These are phyloP conservation scores for Quercus parvula DNA, from an alignment of 306 rosid species.

Conservation along the genomic window DNA sequence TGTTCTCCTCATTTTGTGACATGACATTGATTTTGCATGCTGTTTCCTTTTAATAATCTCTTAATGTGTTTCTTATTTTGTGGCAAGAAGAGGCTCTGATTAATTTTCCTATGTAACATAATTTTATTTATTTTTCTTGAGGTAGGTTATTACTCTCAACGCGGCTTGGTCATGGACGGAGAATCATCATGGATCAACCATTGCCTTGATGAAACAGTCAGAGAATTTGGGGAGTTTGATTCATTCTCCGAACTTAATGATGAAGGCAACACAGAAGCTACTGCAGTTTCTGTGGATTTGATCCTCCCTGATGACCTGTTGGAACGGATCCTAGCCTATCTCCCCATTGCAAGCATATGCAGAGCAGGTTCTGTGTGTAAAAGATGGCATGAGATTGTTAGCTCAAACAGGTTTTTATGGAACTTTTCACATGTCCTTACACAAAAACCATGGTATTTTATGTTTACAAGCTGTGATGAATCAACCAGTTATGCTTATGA, in stretches of 20 bases:
- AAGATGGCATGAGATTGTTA: slow-evolving; percentile 75
- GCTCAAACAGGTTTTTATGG: slow-evolving; percentile 68
- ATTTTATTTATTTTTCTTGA: not conserved
- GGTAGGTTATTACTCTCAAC: slow-evolving; percentile 28
- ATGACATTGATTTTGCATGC: not conserved
- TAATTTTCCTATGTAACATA: not conserved
- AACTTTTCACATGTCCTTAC: slow-evolving; percentile 48
- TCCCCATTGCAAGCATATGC: slow-evolving; percentile 80
- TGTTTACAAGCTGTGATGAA: slow-evolving; percentile 81
- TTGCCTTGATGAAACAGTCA: slow-evolving; percentile 38
- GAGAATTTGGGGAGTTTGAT: slow-evolving; percentile 46
- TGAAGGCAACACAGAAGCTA: slow-evolving; percentile 59
- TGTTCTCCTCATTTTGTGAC: not conserved
- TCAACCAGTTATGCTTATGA: slow-evolving; percentile 76
- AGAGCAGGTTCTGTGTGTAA: slow-evolving; percentile 81
- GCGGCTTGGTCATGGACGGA: slow-evolving; percentile 58
- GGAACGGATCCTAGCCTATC: slow-evolving; percentile 83
- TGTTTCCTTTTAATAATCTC: not conserved
- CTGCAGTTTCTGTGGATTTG: slow-evolving; percentile 47
- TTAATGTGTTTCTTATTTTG: slow-evolving; percentile 7
- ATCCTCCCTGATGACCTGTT: slow-evolving; percentile 80
- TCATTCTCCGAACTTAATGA: slow-evolving; percentile 50
- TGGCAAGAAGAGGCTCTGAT: slow-evolving; percentile 6
- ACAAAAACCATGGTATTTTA: slow-evolving; percentile 93
- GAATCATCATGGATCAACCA: slow-evolving; percentile 75